Evolutionary conservation across 495 filamentous ascomycete species (phyloP).

Genomic region (Hypoxylon lienhwacheense): DNA sequence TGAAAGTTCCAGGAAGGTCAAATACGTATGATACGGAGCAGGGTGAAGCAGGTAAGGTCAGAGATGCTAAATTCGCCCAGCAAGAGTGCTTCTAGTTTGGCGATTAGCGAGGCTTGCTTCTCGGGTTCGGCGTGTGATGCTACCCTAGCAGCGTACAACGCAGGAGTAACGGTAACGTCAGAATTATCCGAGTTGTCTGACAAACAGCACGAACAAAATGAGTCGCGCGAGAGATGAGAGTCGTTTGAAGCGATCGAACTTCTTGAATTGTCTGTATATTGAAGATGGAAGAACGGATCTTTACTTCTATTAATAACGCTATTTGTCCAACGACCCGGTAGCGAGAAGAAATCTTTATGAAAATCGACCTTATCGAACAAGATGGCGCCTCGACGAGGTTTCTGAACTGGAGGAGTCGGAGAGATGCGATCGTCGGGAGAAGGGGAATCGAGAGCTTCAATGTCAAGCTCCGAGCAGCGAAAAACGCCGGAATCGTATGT

Average conservation of each 20-base stretch:
- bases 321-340: not conserved
- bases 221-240: too few relatives aligned
- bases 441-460: slow-evolving; percentile 1
- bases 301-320: not conserved
- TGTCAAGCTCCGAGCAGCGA: not conserved
- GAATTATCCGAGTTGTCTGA: slow-evolving; percentile 11
- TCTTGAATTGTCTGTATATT: slow-evolving; percentile 6
- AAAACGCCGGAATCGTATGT: not conserved
- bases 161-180: slow-evolving; percentile 14
- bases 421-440: slow-evolving; percentile 2
- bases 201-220: too few relatives aligned
- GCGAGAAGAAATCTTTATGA: not conserved
- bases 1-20: not conserved
- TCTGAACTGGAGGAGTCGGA: not conserved
- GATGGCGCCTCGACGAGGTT: not conserved
- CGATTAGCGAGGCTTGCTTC: not conserved
- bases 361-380: not conserved
- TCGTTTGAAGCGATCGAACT: slow-evolving; percentile 1
- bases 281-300: slow-evolving; percentile 4
- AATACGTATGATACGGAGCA: not conserved
- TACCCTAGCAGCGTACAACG: not conserved
- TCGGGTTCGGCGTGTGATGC: not conserved
- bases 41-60: not conserved
- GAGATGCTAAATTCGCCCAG: not conserved
- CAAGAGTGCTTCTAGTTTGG: not conserved